These are phyloP conservation scores for Schizophyllum commune DNA, from an alignment of 1,284 basidiomycete genomes.

Conservation along the genomic window DNA sequence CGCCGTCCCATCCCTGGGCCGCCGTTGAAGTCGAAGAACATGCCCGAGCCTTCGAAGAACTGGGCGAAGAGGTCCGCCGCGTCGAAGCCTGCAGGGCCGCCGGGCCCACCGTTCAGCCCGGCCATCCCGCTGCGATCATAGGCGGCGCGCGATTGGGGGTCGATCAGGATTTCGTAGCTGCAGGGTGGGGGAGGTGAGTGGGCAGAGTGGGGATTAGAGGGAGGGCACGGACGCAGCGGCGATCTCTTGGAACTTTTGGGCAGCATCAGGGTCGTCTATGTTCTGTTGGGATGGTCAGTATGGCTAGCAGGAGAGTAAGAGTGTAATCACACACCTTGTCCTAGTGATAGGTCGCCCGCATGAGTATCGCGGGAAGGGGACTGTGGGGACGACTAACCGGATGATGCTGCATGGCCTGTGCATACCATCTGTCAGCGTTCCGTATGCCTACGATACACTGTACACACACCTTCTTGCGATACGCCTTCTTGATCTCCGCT, in stretches of 20 bases:
- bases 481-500: constrained; percentile 91
- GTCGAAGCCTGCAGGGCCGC: constrained; percentile 25
- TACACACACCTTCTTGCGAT: constrained; percentile 71
- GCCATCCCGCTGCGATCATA: constrained; percentile 83
- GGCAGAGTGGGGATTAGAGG: constrained; percentile 2
- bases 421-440: constrained; percentile 14
- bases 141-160: constrained; percentile 65
- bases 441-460: constrained; percentile 8
- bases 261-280: constrained; percentile 70
- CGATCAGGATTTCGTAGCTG: constrained; percentile 83
- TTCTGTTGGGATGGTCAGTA: constrained; percentile 41
- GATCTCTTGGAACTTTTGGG: constrained; percentile 83
- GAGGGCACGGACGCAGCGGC: constrained; percentile 63
- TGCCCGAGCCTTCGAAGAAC: constrained; percentile 54
- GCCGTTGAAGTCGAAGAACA: constrained; percentile 47
- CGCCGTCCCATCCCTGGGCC: constrained; percentile 38
- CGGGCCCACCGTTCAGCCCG: constrained; percentile 47
- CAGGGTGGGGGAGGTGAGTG: constrained; percentile 5
- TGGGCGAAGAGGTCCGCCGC: constrained; percentile 69
- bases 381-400: constrained; percentile 52
- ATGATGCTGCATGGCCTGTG: constrained; percentile 82
- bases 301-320: constrained; percentile 1
- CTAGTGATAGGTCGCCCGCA: constrained; percentile 24
- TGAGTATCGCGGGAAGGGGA: not conserved
- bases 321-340: constrained; percentile 47